Conservation (phyloP, 2,329 filamentous ascomycete species). For the Westerdykella ornata region DNA sequence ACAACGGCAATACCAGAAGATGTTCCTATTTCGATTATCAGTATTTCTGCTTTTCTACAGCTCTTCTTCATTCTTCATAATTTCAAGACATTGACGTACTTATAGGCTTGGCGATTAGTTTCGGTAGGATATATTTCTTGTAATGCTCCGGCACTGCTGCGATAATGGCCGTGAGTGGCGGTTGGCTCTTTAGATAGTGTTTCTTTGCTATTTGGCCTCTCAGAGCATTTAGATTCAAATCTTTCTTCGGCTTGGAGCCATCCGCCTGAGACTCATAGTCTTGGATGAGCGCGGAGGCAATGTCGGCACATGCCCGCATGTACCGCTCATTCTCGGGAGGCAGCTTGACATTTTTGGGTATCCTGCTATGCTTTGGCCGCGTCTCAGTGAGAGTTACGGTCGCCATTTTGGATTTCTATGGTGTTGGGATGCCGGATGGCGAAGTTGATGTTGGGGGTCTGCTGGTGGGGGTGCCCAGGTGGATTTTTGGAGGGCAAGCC, state of each 20-base stretch:
- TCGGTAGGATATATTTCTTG: conserved; percentile 97
- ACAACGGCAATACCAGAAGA: conserved; percentile 97
- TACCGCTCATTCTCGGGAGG: conserved; percentile 92
- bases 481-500: no score
- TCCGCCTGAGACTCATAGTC: conserved; percentile 81
- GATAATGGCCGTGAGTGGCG: conserved; percentile 92
- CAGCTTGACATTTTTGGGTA: conserved; percentile 66
- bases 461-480: background rate
- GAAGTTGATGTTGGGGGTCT: conserved; percentile 15
- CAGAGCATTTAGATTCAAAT: conserved; percentile 87
- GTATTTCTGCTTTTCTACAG: background rate
- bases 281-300: conserved; percentile 87
- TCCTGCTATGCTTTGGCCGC: conserved; percentile 42
- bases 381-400: conserved; percentile 54
- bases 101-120: conserved; percentile 94
- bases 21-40: conserved; percentile 56
- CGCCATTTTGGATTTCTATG: conserved; percentile 48
- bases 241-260: conserved; percentile 64
- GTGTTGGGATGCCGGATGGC: conserved; percentile 16
- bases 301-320: conserved; percentile 89
- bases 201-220: conserved; percentile 87
- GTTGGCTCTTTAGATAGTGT: conserved; percentile 79
- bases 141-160: conserved; percentile 98
- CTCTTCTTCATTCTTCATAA: background rate
- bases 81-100: conserved; percentile 45